phyloP scores from a whole-genome alignment of 2,329 filamentous ascomycete species.

The Tolypocladium ovalisporum region DNA sequence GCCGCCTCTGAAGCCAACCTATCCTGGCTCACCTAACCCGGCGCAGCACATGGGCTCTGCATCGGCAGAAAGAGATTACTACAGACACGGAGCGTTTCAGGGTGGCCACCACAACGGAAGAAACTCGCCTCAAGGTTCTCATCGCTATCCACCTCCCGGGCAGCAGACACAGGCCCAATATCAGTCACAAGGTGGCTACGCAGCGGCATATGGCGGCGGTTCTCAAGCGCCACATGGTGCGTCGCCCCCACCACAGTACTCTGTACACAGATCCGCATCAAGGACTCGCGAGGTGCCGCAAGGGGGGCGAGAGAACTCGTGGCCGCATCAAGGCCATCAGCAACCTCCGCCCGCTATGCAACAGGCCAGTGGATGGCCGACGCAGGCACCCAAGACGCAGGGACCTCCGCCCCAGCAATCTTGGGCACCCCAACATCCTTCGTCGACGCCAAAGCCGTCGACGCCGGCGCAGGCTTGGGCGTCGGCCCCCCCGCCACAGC shows the following conservation, averaged over 20 bases:
- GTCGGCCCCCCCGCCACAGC: slow-evolving; percentile 19
- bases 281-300: slow-evolving; percentile 31
- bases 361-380: slow-evolving; percentile 16
- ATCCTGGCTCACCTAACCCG: slow-evolving; percentile 36
- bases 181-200: slow-evolving; percentile 32
- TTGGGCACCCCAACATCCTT: slow-evolving; percentile 21
- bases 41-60: slow-evolving; percentile 30
- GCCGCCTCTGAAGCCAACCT: slow-evolving; percentile 43
- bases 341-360: slow-evolving; percentile 9
- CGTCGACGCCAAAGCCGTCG: slow-evolving; percentile 18
- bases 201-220: slow-evolving; percentile 26
- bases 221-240: slow-evolving; percentile 28
- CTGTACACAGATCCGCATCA: slow-evolving; percentile 31
- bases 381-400: slow-evolving; percentile 21
- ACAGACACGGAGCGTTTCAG: slow-evolving; percentile 26
- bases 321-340: slow-evolving; percentile 20
- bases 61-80: slow-evolving; percentile 37
- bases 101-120: slow-evolving; percentile 23
- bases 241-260: slow-evolving; percentile 47
- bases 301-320: slow-evolving; percentile 23
- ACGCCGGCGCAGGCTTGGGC: slow-evolving; percentile 22
- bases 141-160: slow-evolving; percentile 33
- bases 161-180: slow-evolving; percentile 28
- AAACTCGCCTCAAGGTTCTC: slow-evolving; percentile 35
- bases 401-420: slow-evolving; percentile 20